phyloP scores from a whole-genome alignment of 2,329 filamentous ascomycete genomes.

The Teratosphaeria nubilosa region DNA sequence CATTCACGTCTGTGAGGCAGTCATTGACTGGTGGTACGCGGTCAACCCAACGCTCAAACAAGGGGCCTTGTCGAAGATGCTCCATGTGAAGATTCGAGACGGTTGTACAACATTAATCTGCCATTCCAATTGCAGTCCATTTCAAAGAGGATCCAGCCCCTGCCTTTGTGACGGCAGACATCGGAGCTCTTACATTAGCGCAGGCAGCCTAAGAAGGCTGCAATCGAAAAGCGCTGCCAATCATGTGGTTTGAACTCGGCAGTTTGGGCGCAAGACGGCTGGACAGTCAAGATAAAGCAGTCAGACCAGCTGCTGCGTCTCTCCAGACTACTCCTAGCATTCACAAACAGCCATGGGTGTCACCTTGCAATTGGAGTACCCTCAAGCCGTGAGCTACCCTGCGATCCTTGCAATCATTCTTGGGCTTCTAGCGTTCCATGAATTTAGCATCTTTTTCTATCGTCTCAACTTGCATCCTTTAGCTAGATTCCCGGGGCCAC shows the following conservation, averaged over 20 bases:
- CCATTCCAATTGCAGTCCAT: no score
- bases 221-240: neutral
- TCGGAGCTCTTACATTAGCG: neutral
- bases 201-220: neutral
- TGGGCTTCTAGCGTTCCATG: neutral
- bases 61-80: neutral
- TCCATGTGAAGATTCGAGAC: neutral
- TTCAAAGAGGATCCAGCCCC: neutral
- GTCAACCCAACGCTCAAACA: neutral
- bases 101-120: neutral
- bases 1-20: neutral
- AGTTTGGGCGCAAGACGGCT: neutral
- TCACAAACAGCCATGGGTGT: neutral
- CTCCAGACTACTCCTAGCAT: neutral
- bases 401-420: neutral
- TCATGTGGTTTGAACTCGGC: neutral
- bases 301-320: neutral
- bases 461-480: slow-evolving; percentile 13
- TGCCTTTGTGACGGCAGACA: neutral
- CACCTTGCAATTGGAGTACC: neutral
- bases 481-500: slow-evolving; percentile 16
- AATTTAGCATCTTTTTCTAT: neutral
- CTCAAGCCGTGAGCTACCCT: neutral
- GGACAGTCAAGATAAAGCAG: neutral
- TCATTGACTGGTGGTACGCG: neutral